A percentile compares a stretch with the other conserved stretches of the same genome.
Conservation (phyloP, 2,329 filamentous ascomycete species). For the Ciborinia camelliae region DNA sequence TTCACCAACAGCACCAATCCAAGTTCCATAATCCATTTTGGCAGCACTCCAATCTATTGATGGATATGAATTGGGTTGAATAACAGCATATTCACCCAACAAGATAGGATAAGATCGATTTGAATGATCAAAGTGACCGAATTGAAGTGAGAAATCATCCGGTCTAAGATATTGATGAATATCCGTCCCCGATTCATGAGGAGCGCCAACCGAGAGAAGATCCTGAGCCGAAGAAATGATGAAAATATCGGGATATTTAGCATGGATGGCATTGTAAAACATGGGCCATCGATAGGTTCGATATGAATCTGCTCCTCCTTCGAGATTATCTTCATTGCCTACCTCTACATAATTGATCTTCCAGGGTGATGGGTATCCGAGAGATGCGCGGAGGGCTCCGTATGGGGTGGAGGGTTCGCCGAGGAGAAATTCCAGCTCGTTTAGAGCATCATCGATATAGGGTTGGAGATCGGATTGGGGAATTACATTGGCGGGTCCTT, state of each 20-base stretch:
- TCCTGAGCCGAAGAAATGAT: slow-evolving; percentile 40
- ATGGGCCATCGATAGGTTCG: slow-evolving; percentile 44
- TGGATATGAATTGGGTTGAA: slow-evolving; percentile 27
- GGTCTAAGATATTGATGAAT: slow-evolving; percentile 32
- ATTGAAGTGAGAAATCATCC: slow-evolving; percentile 28
- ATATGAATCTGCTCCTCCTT: slow-evolving; percentile 39
- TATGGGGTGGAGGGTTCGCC: slow-evolving; percentile 45
- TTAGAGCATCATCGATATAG: slow-evolving; percentile 47
- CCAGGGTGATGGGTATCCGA: slow-evolving; percentile 51
- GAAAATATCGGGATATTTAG: slow-evolving; percentile 42
- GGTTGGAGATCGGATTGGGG: slow-evolving; percentile 44
- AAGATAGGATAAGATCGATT: slow-evolving; percentile 27
- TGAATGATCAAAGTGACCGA: slow-evolving; percentile 28
- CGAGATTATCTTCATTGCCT: slow-evolving; percentile 50
- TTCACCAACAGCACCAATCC: slow-evolving; percentile 33
- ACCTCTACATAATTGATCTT: slow-evolving; percentile 50
- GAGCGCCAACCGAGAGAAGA: slow-evolving; percentile 17
- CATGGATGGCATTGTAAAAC: slow-evolving; percentile 48
- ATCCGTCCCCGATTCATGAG: slow-evolving; percentile 23
- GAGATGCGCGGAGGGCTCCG: slow-evolving; percentile 46
- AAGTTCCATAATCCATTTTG: slow-evolving; percentile 24
- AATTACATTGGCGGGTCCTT: slow-evolving; percentile 40
- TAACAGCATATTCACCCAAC: slow-evolving; percentile 33
- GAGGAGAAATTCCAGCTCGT: slow-evolving; percentile 52
- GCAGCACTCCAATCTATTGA: slow-evolving; percentile 17